Conservation (phyloP, 2,329 filamentous ascomycete species). For the Sphaceloma murrayae region DNA sequence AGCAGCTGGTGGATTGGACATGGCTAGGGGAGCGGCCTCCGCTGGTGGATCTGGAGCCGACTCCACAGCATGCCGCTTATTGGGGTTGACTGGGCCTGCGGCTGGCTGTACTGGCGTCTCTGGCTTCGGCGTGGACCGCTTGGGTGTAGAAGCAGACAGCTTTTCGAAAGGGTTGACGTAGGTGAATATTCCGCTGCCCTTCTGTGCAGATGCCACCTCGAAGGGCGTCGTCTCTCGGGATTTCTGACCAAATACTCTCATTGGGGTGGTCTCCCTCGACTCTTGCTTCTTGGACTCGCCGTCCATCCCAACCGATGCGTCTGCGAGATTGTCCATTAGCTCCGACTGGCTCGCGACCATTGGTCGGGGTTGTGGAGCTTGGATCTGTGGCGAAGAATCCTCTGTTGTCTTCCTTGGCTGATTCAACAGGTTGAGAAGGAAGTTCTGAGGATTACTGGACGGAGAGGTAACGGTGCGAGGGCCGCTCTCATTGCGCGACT, state of each 20-base stretch:
- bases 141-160: constrained; percentile 54
- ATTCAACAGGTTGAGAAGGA: constrained; percentile 77
- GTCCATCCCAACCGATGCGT: constrained; percentile 35
- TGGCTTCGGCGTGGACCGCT: constrained; percentile 46
- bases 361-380: constrained; percentile 27
- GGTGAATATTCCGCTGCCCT: constrained; percentile 48
- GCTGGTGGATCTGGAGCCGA: background rate
- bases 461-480: constrained; percentile 21
- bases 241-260: constrained; percentile 25
- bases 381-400: constrained; percentile 19
- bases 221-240: constrained; percentile 28
- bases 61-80: background rate
- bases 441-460: constrained; percentile 64
- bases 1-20: constrained; percentile 4
- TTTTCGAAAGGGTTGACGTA: constrained; percentile 66
- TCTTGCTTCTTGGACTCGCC: constrained; percentile 20
- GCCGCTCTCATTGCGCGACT: constrained; percentile 4
- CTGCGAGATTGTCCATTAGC: constrained; percentile 37
- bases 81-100: background rate
- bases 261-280: constrained; percentile 23
- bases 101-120: constrained; percentile 32
- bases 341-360: constrained; percentile 37
- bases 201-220: constrained; percentile 30
- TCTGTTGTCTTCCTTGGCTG: constrained; percentile 46
- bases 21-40: background rate